Conservation (phyloP, 1,284 basidiomycete genomes). For the Rugosomyces carneus region DNA sequence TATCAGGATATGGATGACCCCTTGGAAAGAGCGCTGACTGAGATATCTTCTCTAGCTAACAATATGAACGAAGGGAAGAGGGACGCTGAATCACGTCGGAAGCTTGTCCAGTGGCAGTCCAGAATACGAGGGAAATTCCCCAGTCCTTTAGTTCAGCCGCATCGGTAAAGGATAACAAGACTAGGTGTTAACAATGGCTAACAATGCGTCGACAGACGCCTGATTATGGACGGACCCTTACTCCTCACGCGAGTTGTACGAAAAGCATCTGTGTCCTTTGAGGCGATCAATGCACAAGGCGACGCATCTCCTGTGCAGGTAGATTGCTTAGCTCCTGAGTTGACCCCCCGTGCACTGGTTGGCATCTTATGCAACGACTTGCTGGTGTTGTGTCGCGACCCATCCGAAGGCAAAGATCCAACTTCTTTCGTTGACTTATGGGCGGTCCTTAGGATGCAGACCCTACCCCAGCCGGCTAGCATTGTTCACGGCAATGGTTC, state of each 20-base stretch:
- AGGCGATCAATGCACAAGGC: slow-evolving; percentile 71
- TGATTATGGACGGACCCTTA: slow-evolving; percentile 84
- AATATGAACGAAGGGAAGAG: slow-evolving; percentile 98
- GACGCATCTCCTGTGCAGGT: slow-evolving; percentile 80
- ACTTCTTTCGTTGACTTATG: slow-evolving; percentile 78
- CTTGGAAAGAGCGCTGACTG: slow-evolving; percentile 77
- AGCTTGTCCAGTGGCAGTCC: slow-evolving; percentile 89
- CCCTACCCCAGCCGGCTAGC: slow-evolving; percentile 81
- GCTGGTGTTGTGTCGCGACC: slow-evolving; percentile 82
- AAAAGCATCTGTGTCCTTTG: slow-evolving; percentile 80
- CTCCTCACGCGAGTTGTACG: slow-evolving; percentile 85
- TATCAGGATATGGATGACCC: slow-evolving; percentile 61
- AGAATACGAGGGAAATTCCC: slow-evolving; percentile 89
- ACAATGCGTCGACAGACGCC: slow-evolving; percentile 44
- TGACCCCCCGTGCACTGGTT: slow-evolving; percentile 67
- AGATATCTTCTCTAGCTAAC: slow-evolving; percentile 83
- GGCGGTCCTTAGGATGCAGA: slow-evolving; percentile 91
- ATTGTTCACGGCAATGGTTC: slow-evolving; percentile 81
- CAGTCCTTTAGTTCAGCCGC: slow-evolving; percentile 95
- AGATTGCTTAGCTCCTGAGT: slow-evolving; percentile 80
- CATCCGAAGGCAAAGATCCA: slow-evolving; percentile 69
- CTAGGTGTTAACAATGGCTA: slow-evolving; percentile 3
- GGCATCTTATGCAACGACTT: slow-evolving; percentile 91
- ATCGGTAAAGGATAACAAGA: slow-evolving; percentile 53
- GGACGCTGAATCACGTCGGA: slow-evolving; percentile 84